A percentile compares a stretch with the other conserved stretches of the same genome.
phyloP scores from a whole-genome alignment of 768 basidiomycete species.

The Lentinula sp. region DNA sequence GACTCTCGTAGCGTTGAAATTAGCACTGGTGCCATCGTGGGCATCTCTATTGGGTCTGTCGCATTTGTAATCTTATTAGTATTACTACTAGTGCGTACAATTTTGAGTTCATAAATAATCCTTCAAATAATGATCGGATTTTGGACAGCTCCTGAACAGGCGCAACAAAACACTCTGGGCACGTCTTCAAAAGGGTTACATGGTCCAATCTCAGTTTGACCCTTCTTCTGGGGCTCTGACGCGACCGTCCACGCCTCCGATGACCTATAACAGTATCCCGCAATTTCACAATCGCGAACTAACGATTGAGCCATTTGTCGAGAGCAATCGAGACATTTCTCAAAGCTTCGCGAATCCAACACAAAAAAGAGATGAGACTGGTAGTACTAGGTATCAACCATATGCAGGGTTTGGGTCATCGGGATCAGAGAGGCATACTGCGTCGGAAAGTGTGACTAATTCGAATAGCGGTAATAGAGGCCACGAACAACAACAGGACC shows the following conservation, averaged over 20 bases:
- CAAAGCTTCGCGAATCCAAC: not conserved
- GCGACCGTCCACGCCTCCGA: not conserved
- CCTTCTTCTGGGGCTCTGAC: not conserved
- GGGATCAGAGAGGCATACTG: not conserved
- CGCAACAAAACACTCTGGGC: conserved; percentile 20
- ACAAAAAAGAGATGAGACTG: not conserved
- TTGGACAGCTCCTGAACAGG: conserved; percentile 13
- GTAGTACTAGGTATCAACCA: not conserved
- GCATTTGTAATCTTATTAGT: conserved; percentile 12
- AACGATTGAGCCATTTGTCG: not conserved
- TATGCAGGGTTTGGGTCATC: conserved; percentile 1
- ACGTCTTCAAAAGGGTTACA: conserved; percentile 20
- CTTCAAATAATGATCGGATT: not conserved
- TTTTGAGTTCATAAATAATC: not conserved
- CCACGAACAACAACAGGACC: not conserved
- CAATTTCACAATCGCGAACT: not conserved
- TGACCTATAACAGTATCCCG: not conserved
- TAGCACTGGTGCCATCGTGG: conserved; percentile 11
- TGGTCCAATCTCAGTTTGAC: conserved; percentile 23
- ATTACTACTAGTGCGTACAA: conserved; percentile 12
- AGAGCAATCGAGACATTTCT: not conserved
- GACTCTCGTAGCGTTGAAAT: too few relatives aligned
- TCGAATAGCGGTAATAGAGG: not conserved
- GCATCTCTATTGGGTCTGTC: conserved; percentile 9
- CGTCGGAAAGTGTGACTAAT: not conserved